Percentiles rank a stretch among this genome's conserved stretches.
Evolutionary conservation across 208 protist genomes (phyloP).

Genomic region (Lotmaria passim): DNA sequence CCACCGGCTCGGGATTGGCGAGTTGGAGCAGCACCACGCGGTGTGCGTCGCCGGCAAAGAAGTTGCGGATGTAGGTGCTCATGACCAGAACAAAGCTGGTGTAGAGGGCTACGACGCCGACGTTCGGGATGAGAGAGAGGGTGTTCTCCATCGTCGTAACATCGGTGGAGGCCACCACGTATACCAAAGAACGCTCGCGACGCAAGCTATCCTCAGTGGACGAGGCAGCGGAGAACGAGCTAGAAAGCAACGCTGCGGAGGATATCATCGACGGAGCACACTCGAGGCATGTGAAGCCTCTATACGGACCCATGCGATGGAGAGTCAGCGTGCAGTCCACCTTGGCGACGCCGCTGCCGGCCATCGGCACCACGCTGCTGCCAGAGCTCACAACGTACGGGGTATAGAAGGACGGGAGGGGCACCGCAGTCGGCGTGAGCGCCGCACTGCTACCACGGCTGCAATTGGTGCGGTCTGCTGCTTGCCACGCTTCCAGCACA

Average conservation of each 20-base stretch:
- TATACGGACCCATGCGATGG: constrained; percentile 20
- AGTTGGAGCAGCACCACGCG: constrained; percentile 55
- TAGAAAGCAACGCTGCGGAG: neutral
- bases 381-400: constrained; percentile 30
- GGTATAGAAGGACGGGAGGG: constrained; percentile 24
- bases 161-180: constrained; percentile 47
- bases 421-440: neutral
- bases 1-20: constrained; percentile 60
- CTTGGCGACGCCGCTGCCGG: neutral
- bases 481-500: constrained; percentile 20
- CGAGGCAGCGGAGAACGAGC: neutral
- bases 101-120: constrained; percentile 80
- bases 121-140: constrained; percentile 57
- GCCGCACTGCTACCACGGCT: neutral
- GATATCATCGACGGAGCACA: constrained; percentile 1
- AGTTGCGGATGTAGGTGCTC: constrained; percentile 56
- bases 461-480: constrained; percentile 4
- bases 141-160: constrained; percentile 38
- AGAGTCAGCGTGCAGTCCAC: constrained; percentile 24
- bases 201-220: neutral
- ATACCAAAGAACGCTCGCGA: constrained; percentile 9
- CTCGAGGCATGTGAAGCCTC: constrained; percentile 21
- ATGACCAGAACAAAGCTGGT: constrained; percentile 77
- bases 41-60: constrained; percentile 57
- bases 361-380: constrained; percentile 1